Percentiles rank a stretch among this genome's conserved stretches.
Conservation (phyloP, 2,329 filamentous ascomycete species). For the Chaetomium sp. region DNA sequence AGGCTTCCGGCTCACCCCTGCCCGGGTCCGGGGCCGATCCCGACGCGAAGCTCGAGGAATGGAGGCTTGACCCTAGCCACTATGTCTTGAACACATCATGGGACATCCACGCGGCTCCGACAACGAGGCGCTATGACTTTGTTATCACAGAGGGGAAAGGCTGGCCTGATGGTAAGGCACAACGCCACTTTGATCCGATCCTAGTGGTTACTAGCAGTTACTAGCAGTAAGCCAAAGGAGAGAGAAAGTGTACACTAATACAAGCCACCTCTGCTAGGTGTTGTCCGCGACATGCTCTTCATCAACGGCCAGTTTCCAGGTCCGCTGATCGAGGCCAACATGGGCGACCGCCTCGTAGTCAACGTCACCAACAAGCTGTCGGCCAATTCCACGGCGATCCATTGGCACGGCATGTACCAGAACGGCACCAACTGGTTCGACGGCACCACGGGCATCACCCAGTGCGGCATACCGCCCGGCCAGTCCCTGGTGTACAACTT, state of each 20-base stretch:
- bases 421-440: constrained; percentile 48
- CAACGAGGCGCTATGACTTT: constrained; percentile 2
- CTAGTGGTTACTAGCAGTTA: too few species aligned
- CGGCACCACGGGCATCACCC: constrained; percentile 45
- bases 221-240: too few species aligned
- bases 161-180: neutral
- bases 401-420: constrained; percentile 58
- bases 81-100: neutral
- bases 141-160: constrained; percentile 1
- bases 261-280: neutral
- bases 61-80: neutral
- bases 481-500: constrained; percentile 51
- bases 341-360: constrained; percentile 11
- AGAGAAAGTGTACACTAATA: neutral
- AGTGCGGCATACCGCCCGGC: constrained; percentile 47
- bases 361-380: constrained; percentile 12
- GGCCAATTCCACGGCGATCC: constrained; percentile 50
- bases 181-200: neutral
- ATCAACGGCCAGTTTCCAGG: constrained; percentile 16
- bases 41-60: neutral
- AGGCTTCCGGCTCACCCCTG: neutral
- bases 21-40: neutral
- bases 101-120: neutral
- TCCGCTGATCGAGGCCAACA: constrained; percentile 14
- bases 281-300: constrained; percentile 8